These are phyloP conservation scores for Chrysanthemum seticuspe DNA, from an alignment of 129 eudicot species.

Conservation along the genomic window DNA sequence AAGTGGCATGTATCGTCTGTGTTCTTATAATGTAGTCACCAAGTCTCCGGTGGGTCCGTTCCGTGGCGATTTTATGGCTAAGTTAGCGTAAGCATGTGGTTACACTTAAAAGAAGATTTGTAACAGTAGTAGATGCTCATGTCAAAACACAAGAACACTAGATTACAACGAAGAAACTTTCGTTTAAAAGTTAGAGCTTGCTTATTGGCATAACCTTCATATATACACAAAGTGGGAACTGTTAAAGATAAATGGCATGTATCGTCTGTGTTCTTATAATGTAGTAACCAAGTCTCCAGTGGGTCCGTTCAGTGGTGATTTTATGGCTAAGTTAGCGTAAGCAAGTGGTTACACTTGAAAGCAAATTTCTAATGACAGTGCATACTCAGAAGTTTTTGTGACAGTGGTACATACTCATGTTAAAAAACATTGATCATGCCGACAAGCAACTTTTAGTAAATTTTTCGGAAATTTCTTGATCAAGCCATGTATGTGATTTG, in stretches of 20 bases:
- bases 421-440: too few species aligned
- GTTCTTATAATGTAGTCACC: conserved; percentile 1
- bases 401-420: too few species aligned
- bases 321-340: conserved; percentile 20
- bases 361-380: background rate
- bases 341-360: background rate
- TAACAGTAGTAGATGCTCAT: background rate
- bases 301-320: conserved; percentile 13
- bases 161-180: conserved; percentile 11
- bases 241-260: conserved; percentile 5
- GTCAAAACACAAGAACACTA: background rate
- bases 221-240: conserved; percentile 29
- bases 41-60: conserved; percentile 3
- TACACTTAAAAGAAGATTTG: background rate
- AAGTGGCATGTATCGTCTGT: conserved; percentile 1
- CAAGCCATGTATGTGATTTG: background rate
- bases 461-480: background rate
- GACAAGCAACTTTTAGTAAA: too few species aligned
- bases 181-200: background rate
- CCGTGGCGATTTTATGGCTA: conserved; percentile 12
- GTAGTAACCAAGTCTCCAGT: background rate
- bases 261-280: background rate
- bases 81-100: conserved; percentile 13
- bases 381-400: too few species aligned
- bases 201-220: conserved; percentile 25